These are phyloP conservation scores for Petunia hybrid DNA, from an alignment of 305 asterid genomes.

Conservation along the genomic window DNA sequence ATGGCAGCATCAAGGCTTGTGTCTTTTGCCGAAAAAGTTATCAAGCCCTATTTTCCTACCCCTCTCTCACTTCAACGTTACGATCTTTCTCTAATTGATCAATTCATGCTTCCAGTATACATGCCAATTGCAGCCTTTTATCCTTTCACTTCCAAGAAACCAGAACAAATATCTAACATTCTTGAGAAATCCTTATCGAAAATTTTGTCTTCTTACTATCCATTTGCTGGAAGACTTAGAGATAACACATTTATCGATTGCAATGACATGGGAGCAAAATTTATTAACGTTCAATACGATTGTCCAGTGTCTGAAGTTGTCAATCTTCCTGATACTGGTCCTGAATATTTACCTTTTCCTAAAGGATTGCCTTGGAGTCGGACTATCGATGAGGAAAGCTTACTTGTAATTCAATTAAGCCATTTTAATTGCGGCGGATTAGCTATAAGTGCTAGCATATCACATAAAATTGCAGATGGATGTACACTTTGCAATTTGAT, in stretches of 20 bases:
- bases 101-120: not conserved
- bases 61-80: not conserved
- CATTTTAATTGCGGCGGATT: no score
- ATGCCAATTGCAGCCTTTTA: not conserved
- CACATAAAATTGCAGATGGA: conserved; percentile 6
- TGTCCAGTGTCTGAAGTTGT: conserved; percentile 1
- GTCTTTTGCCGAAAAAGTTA: not conserved
- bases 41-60: not conserved
- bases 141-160: not conserved
- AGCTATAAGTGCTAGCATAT: not conserved
- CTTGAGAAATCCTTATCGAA: conserved; percentile 6
- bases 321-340: not conserved
- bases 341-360: not conserved
- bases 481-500: not conserved
- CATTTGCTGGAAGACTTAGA: conserved; percentile 1
- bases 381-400: not conserved
- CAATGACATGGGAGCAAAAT: not conserved
- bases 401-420: not conserved
- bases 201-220: not conserved
- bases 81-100: not conserved
- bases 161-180: not conserved
- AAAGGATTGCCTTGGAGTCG: not conserved
- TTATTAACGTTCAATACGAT: not conserved
- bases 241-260: not conserved
- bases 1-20: no score